Evolutionary conservation across 1,284 basidiomycete genomes (phyloP), one percentile per base, ranked within the genome.

Genomic region (Polyporus tsugae): DNA sequence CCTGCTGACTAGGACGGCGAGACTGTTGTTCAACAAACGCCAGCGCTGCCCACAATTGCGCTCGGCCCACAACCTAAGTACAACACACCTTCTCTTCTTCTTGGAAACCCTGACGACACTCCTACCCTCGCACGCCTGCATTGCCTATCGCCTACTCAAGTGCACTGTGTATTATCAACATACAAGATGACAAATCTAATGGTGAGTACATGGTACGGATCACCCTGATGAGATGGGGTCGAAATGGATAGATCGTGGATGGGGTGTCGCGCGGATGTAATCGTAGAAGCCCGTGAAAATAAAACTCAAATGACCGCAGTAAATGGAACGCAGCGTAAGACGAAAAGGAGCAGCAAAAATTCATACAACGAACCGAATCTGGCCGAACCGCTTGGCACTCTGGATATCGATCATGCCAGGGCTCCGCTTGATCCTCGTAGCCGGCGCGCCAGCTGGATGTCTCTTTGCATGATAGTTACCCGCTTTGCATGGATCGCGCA

Each of bases 401-500:
- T 2, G 35, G 33, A 35, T 22, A 35, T 38, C 2, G 15, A 59
- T 73, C 67, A 79, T 52, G 75, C 77, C 74, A 78, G 74, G 35
- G 75, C 83, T 64, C 87, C 89, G 91, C 92, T 94, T 57, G 89
- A 88, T 2, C 97, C 97, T 68, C 97, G 90, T 84, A 99, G 95
- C 73, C 97, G 89, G 66, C 97, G 88, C 35, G 97, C 97, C 57
- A 99, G 91, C 74, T 98, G 96, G 73, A 99, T 97, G 78, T 99
- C 98, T 73, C 94, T 89, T 72, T 96, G 95, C 97, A 98, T 98
- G 76, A 99, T 93, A 7, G 98, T 99, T 15, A 99, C 98, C 76
- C 97, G 93, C 82, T 98, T 98, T 36, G 98, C 97, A 79, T 99
- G 98, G 72, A 99, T 95, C 5, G 98, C 97, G 78, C 96, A 98